Conservation (phyloP, 106 monocot species). For the Dendrobium huoshanense region DNA sequence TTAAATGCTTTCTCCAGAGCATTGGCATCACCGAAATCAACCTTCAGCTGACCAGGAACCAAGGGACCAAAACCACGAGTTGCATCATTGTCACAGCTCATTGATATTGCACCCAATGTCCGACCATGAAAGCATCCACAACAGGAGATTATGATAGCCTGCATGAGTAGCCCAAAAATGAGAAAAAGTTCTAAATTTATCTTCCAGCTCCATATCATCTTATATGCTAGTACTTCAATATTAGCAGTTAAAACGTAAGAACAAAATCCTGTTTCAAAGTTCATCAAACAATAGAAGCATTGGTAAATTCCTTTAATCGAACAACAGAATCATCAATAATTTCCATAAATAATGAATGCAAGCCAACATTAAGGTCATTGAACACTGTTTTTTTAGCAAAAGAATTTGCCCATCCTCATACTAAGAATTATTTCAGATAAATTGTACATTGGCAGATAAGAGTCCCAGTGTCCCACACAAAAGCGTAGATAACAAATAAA, state of each 20-base stretch:
- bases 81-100: slow-evolving; percentile 98
- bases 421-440: not conserved
- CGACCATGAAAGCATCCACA: slow-evolving; percentile 99
- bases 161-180: slow-evolving; percentile 5
- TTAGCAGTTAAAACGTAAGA: not conserved
- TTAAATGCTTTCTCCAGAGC: slow-evolving; percentile 68
- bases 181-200: slow-evolving; percentile 3
- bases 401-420: not conserved
- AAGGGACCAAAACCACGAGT: slow-evolving; percentile 95
- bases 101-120: slow-evolving; percentile 88
- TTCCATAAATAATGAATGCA: not conserved
- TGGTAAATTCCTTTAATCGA: not conserved
- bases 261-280: not conserved
- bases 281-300: not conserved
- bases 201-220: not conserved
- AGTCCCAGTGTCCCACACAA: too few species aligned
- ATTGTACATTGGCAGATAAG: not conserved
- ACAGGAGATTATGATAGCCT: slow-evolving; percentile 93
- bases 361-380: not conserved
- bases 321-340: not conserved
- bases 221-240: not conserved
- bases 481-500: not conserved
- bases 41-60: slow-evolving; percentile 82
- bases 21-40: slow-evolving; percentile 82
- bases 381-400: not conserved